These are phyloP conservation scores for Acacia melanoxylon DNA, from an alignment of 306 rosid genomes.

Conservation along the genomic window DNA sequence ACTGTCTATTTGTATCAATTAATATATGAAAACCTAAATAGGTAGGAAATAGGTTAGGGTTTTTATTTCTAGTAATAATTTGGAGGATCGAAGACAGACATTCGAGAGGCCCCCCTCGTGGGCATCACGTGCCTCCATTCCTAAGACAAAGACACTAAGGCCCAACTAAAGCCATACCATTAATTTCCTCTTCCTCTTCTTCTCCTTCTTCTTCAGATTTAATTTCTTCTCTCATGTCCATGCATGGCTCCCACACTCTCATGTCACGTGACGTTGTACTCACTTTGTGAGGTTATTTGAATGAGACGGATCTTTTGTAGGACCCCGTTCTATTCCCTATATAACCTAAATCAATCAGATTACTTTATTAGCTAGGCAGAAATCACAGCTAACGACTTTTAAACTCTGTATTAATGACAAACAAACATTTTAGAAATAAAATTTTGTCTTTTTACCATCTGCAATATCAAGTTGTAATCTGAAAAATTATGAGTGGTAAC, in stretches of 20 bases:
- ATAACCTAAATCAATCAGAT: neutral
- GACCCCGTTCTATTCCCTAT: constrained; percentile 20
- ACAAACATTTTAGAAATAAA: neutral
- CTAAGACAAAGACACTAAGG: constrained; percentile 51
- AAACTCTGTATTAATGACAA: neutral
- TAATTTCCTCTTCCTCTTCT: neutral
- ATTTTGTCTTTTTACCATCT: neutral
- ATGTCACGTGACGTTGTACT: constrained; percentile 46
- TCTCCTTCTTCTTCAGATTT: neutral
- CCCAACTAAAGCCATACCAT: constrained; percentile 43
- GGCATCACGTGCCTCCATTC: constrained; percentile 52
- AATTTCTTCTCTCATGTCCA: constrained; percentile 1
- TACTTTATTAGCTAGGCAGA: neutral
- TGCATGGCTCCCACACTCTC: constrained; percentile 28
- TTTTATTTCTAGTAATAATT: constrained; percentile 21
- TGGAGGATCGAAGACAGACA: constrained; percentile 72
- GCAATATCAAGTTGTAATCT: neutral
- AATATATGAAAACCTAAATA: neutral
- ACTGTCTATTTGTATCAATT: neutral
- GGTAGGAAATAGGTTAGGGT: neutral
- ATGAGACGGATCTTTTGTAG: constrained; percentile 31
- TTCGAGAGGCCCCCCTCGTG: constrained; percentile 69
- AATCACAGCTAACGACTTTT: neutral
- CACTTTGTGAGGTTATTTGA: constrained; percentile 30
- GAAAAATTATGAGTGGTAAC: neutral